These are phyloP conservation scores for Rhizophagus prolifer DNA, from an alignment of 192 early-diverging fungal species.

Conservation along the genomic window DNA sequence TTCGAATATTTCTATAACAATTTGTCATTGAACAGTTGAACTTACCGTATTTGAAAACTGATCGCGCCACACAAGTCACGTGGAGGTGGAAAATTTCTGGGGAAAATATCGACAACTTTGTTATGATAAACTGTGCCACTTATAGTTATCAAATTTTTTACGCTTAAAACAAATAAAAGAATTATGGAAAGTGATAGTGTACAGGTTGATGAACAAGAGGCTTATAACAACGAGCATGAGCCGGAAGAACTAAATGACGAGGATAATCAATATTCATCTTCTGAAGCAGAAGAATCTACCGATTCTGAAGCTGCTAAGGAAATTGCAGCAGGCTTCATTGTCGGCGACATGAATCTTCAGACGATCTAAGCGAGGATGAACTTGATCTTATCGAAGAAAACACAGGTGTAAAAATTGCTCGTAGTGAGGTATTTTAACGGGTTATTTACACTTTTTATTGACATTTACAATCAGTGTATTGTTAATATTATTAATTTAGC, in stretches of 20 bases:
- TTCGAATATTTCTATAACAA: too few species aligned
- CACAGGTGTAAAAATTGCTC: conserved; percentile 58
- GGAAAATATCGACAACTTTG: too few species aligned
- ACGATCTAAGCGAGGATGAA: conserved; percentile 91
- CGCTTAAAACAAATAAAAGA: neutral
- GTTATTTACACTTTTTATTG: neutral
- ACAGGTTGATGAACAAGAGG: neutral
- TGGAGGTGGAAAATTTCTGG: too few species aligned
- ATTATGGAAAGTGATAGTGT: neutral
- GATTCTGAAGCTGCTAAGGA: conserved; percentile 17
- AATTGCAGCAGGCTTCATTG: conserved; percentile 69
- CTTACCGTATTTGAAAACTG: too few species aligned
- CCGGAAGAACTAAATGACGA: conserved; percentile 47
- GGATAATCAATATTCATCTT: conserved; percentile 26
- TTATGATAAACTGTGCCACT: too few species aligned
- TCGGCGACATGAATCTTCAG: conserved; percentile 44
- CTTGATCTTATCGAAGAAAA: conserved; percentile 89
- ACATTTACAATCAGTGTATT: neutral
- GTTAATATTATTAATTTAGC: neutral
- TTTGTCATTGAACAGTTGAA: too few species aligned
- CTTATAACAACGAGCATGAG: conserved; percentile 41
- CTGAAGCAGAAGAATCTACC: conserved; percentile 29
- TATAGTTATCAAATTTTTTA: too few species aligned
- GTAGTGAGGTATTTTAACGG: conserved; percentile 41
- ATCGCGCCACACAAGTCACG: too few species aligned